A percentile compares a stretch with the other conserved stretches of the same genome.
Conservation (phyloP, 108 stramenopile species). For the Asterionellopsis glacialis region DNA sequence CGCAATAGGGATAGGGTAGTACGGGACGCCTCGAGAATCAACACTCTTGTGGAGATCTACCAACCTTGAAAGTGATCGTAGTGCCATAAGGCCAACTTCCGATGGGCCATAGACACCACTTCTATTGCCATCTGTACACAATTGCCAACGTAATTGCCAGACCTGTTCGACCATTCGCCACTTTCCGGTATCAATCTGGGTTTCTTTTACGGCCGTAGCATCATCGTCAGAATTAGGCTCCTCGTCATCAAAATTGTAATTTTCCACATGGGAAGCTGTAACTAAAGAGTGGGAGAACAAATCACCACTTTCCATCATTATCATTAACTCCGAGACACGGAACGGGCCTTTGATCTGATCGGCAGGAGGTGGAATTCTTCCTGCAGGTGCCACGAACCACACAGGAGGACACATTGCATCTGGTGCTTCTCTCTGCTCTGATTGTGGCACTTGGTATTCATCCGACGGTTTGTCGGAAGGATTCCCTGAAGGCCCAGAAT, state of each 20-base stretch:
- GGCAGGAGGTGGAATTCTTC: slow-evolving; percentile 50
- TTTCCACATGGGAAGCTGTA: slow-evolving; percentile 42
- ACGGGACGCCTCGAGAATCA: slow-evolving; percentile 63
- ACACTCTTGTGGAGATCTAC: slow-evolving; percentile 58
- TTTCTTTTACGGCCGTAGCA: slow-evolving; percentile 25
- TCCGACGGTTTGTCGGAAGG: not conserved
- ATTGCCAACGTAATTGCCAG: slow-evolving; percentile 73
- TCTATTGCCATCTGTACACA: slow-evolving; percentile 44
- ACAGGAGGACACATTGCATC: slow-evolving; percentile 46
- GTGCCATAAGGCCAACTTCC: slow-evolving; percentile 40
- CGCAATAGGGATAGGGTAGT: slow-evolving; percentile 72
- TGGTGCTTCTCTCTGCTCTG: not conserved
- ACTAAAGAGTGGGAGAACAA: slow-evolving; percentile 43
- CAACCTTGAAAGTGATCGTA: slow-evolving; percentile 47
- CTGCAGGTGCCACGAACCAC: slow-evolving; percentile 60
- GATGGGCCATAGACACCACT: slow-evolving; percentile 38
- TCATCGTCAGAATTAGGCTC: slow-evolving; percentile 13
- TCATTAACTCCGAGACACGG: slow-evolving; percentile 53
- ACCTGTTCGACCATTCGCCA: slow-evolving; percentile 58
- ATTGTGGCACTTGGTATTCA: not conserved
- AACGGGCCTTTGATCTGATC: slow-evolving; percentile 58
- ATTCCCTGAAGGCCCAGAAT: slow-evolving; percentile 8
- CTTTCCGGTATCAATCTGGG: slow-evolving; percentile 70
- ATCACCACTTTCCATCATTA: slow-evolving; percentile 45
- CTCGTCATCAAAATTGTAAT: slow-evolving; percentile 32